Evolutionary conservation across 352 stramenopile genomes (phyloP).

Genomic region (Globisporangium megalacanthum): DNA sequence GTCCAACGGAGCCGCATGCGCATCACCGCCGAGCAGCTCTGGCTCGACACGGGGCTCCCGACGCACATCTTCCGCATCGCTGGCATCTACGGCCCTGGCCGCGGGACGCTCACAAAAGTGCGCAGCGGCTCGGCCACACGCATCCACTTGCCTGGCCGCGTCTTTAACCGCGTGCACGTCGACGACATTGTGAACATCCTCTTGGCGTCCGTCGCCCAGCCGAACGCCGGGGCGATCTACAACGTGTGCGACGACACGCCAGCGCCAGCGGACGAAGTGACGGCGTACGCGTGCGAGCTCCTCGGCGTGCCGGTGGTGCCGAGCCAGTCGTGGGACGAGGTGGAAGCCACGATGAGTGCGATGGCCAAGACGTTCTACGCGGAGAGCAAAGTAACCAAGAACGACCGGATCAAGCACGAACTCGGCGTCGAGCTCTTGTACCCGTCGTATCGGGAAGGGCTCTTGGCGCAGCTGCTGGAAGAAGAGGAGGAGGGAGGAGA

Average conservation of each 20-base stretch:
- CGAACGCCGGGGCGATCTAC: slow-evolving; percentile 69
- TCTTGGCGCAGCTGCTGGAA: slow-evolving; percentile 73
- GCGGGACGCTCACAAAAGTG: slow-evolving; percentile 79
- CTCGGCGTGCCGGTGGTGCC: slow-evolving; percentile 41
- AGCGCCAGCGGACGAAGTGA: slow-evolving; percentile 73
- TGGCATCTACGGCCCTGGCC: slow-evolving; percentile 88
- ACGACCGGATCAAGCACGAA: slow-evolving; percentile 68
- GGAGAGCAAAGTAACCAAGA: slow-evolving; percentile 78
- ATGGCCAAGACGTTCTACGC: slow-evolving; percentile 87
- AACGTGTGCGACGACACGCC: slow-evolving; percentile 90
- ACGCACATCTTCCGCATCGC: slow-evolving; percentile 88
- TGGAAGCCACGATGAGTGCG: slow-evolving; percentile 65
- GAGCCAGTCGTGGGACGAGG: slow-evolving; percentile 68
- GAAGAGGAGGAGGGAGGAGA: slow-evolving; percentile 11
- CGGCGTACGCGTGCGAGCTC: slow-evolving; percentile 70
- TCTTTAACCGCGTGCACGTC: slow-evolving; percentile 90
- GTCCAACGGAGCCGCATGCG: slow-evolving; percentile 69
- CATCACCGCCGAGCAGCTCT: slow-evolving; percentile 69
- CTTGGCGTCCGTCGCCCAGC: slow-evolving; percentile 52
- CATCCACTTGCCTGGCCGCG: slow-evolving; percentile 66
- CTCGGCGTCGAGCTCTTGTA: slow-evolving; percentile 67
- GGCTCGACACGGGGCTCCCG: slow-evolving; percentile 63
- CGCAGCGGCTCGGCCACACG: slow-evolving; percentile 52
- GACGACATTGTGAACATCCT: slow-evolving; percentile 86
- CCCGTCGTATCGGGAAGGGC: slow-evolving; percentile 76